Evolutionary conservation across 306 rosid genomes (phyloP).

Genomic region (Cicer pinnatifidum): DNA sequence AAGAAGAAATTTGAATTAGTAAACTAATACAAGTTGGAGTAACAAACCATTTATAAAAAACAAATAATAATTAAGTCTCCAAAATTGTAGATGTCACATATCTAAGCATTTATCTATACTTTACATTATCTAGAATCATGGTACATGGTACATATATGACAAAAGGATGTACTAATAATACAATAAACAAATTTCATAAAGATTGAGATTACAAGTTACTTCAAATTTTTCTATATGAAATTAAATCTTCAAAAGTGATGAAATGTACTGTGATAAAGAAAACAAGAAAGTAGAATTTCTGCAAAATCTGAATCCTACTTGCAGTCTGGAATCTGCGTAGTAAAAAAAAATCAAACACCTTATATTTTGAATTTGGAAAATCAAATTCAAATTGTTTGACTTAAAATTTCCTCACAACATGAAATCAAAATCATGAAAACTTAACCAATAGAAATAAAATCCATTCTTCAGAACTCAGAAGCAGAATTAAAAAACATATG

Average conservation of each 20-base stretch:
- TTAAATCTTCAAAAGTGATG: neutral
- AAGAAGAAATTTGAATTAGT: neutral
- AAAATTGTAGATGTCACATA: constrained; percentile 20
- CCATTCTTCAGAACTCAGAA: neutral
- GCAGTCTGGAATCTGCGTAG: neutral
- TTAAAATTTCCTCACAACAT: neutral
- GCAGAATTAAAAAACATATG: neutral
- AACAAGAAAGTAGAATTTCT: constrained; percentile 7
- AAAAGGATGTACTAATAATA: neutral
- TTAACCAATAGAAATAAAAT: neutral
- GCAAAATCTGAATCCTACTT: neutral
- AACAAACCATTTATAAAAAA: neutral
- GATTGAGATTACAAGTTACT: constrained; percentile 26
- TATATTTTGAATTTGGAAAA: neutral
- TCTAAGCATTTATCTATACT: constrained; percentile 13
- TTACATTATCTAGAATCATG: constrained; percentile 9
- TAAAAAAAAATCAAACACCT: neutral
- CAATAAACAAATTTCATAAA: constrained; percentile 33
- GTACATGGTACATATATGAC: constrained; percentile 23
- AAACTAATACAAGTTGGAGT: constrained; percentile 34
- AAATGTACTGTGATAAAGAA: constrained; percentile 2
- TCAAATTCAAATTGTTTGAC: neutral
- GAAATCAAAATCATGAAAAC: neutral
- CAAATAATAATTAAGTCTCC: neutral
- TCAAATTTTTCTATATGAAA: constrained; percentile 17